Conservation (phyloP, 345 rosid species). For the Citrus trifoliata region DNA sequence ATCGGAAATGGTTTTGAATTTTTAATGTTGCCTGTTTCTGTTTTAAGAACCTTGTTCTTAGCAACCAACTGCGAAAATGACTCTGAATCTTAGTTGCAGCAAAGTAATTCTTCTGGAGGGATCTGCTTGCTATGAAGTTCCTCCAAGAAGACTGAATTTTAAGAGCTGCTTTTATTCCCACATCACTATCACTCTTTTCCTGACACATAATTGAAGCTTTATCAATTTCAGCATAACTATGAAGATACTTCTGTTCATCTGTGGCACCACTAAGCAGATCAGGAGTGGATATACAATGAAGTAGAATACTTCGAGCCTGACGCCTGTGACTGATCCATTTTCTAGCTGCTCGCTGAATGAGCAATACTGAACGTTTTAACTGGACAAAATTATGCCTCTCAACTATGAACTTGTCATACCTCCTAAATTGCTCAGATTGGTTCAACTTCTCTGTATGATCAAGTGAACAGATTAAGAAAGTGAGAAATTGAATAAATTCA, state of each 20-base stretch:
- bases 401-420: slow-evolving; percentile 38
- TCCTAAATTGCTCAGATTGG: slow-evolving; percentile 24
- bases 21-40: slow-evolving; percentile 37
- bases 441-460: slow-evolving; percentile 33
- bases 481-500: not conserved
- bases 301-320: not conserved
- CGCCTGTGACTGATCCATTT: slow-evolving; percentile 35
- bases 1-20: slow-evolving; percentile 37
- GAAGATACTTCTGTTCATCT: slow-evolving; percentile 20
- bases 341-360: slow-evolving; percentile 64
- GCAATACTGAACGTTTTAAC: slow-evolving; percentile 36
- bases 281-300: slow-evolving; percentile 6
- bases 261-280: slow-evolving; percentile 24
- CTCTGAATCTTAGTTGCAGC: slow-evolving; percentile 56
- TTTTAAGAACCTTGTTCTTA: slow-evolving; percentile 37
- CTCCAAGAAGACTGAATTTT: slow-evolving; percentile 64
- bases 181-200: slow-evolving; percentile 7
- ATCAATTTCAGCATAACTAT: slow-evolving; percentile 13
- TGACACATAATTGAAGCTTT: slow-evolving; percentile 10
- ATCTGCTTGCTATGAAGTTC: slow-evolving; percentile 19
- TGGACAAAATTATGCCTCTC: slow-evolving; percentile 51
- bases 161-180: slow-evolving; percentile 42
- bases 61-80: slow-evolving; percentile 41
- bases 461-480: slow-evolving; percentile 10
- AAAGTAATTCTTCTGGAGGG: slow-evolving; percentile 17